Evolutionary conservation across 352 stramenopile species (phyloP).

Genomic region (Blastocystis sp.): DNA sequence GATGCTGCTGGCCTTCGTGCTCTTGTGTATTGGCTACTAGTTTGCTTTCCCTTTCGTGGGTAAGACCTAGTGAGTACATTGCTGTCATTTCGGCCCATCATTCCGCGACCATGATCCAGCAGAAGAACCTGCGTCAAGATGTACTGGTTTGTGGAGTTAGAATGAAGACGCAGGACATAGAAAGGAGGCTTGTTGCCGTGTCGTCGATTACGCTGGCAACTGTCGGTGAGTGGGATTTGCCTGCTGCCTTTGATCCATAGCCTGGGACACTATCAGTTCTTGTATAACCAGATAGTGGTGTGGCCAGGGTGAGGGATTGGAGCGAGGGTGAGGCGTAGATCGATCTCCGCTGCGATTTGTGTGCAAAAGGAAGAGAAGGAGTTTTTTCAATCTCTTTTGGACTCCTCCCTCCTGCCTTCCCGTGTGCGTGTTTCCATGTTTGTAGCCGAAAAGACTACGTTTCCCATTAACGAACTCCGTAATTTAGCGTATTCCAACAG

Average conservation of each 20-base stretch:
- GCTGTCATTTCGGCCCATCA: neutral
- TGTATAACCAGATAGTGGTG: conserved; percentile 47
- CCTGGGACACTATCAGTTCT: conserved; percentile 3
- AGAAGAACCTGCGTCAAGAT: conserved; percentile 49
- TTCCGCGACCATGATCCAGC: neutral
- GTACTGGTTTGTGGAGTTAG: neutral
- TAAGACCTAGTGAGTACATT: conserved; percentile 18
- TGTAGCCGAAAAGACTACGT: neutral
- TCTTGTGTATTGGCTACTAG: conserved; percentile 54
- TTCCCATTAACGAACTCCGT: conserved; percentile 56
- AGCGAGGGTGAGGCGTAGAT: neutral
- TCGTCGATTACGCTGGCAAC: conserved; percentile 19
- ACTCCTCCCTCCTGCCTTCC: conserved; percentile 31
- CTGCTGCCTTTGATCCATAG: neutral
- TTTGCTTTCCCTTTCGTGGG: neutral
- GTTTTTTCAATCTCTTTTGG: neutral
- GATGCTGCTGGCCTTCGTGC: neutral
- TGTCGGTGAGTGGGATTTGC: conserved; percentile 16
- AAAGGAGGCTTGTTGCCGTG: neutral
- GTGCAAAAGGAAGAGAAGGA: conserved; percentile 3
- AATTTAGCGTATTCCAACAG: conserved; percentile 38
- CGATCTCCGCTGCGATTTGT: conserved; percentile 12
- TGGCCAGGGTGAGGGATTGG: conserved; percentile 17
- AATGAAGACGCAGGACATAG: neutral
- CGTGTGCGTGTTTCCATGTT: conserved; percentile 19